Evolutionary conservation across 768 basidiomycete genomes (phyloP).

Genomic region (Porpolomopsis calyptriformis): DNA sequence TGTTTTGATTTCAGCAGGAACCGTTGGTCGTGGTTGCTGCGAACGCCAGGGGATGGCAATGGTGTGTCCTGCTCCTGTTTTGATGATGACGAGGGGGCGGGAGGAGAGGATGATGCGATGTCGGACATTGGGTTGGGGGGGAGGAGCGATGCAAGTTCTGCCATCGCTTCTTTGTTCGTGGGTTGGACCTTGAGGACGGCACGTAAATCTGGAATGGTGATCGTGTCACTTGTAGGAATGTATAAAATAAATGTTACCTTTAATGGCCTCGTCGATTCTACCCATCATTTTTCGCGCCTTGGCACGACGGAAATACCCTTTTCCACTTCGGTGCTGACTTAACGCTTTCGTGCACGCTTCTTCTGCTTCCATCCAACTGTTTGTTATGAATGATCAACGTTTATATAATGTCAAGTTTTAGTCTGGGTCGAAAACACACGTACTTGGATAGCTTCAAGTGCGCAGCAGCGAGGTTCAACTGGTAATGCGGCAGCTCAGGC

Average conservation of each 20-base stretch:
- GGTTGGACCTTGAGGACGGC: constrained; percentile 54
- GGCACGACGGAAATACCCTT: constrained; percentile 61
- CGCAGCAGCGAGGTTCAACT: constrained; percentile 67
- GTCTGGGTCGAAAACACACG: constrained; percentile 18
- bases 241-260: constrained; percentile 30
- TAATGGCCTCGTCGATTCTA: constrained; percentile 44
- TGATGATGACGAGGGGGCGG: constrained; percentile 16
- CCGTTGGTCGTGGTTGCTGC: constrained; percentile 21
- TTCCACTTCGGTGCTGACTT: constrained; percentile 53
- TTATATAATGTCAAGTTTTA: too few species aligned
- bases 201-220: constrained; percentile 39
- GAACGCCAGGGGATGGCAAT: constrained; percentile 9
- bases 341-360: constrained; percentile 57
- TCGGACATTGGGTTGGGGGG: constrained; percentile 16
- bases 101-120: constrained; percentile 14
- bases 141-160: constrained; percentile 40
- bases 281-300: constrained; percentile 55
- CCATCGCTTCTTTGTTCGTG: constrained; percentile 48
- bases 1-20: constrained; percentile 32
- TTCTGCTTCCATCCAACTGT: constrained; percentile 65
- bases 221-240: neutral
- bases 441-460: constrained; percentile 62
- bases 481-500: constrained; percentile 65
- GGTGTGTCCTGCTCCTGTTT: constrained; percentile 9
- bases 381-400: constrained; percentile 6